Evolutionary conservation across 371 early-diverging fungal species (phyloP).

Genomic region (Blastocladiella emersonii): DNA sequence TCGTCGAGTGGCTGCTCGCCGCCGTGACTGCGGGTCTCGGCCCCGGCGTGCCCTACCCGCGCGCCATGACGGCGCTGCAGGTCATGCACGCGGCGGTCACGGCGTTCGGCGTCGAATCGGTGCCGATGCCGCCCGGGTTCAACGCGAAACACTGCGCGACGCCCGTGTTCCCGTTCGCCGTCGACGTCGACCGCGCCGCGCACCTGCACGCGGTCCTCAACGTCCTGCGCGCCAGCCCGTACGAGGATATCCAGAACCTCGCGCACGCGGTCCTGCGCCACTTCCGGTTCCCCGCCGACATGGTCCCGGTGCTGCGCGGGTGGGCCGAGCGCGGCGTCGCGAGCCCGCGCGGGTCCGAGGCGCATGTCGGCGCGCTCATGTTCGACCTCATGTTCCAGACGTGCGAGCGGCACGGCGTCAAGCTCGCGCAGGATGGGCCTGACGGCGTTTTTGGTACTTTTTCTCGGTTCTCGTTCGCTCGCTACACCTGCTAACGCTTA

Average conservation of each 20-base stretch:
- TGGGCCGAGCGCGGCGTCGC: background rate
- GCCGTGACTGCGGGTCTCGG: background rate
- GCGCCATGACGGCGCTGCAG: background rate
- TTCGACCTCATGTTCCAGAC: conserved; percentile 6
- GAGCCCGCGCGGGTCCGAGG: background rate
- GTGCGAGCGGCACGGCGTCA: background rate
- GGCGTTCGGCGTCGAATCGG: background rate
- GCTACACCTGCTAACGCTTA: too few relatives aligned
- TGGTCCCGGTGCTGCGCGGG: background rate
- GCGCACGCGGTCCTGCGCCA: background rate
- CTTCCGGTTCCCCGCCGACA: background rate
- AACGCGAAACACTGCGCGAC: background rate
- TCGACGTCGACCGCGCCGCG: background rate
- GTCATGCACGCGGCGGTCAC: background rate
- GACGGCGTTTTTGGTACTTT: too few relatives aligned
- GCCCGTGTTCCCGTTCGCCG: background rate
- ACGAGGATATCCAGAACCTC: background rate
- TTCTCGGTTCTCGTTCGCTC: too few relatives aligned
- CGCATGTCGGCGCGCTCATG: background rate
- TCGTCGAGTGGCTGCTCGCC: background rate
- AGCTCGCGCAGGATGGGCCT: too few relatives aligned
- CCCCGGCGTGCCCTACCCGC: background rate
- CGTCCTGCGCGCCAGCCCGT: background rate
- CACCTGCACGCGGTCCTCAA: background rate
- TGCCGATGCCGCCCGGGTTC: background rate